Base-by-base conservation (phyloP, 257 asterid genomes). In the Nicotiana knightiana region DNA sequence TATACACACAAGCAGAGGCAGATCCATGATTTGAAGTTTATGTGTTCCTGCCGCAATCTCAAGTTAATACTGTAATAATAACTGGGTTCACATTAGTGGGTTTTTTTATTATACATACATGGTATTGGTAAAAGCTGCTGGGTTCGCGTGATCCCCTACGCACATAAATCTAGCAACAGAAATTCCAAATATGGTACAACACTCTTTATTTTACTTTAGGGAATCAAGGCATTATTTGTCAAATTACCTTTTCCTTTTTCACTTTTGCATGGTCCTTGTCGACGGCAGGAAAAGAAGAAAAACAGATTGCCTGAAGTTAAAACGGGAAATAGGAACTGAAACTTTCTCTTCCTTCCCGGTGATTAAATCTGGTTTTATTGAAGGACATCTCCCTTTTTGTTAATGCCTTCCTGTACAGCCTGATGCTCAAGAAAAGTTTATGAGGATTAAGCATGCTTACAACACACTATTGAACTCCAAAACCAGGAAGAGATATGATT, bases 391-490 rank as follows among this genome's bases (percentile, higher is more conserved):
- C 26, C 67, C 30, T 17, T 46, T 28, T 80, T 3, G 2, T 59
- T 79, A 43, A 39, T 79, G 28, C 63, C 73, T 62, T 79, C 6
- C 61, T 46, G 53, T 46, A 43, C 88, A 95, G 98, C 91, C 90
- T 54, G 90, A 90, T 82, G 94, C 98, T 76, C 94, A 94, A 87
- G 98, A 94, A 77, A 94, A 86, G 80, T 96, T 96, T 87, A 82
- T 91, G 98, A 91, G 97, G 92, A 96, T 96, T 84, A 96, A 96
- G 90, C 97, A 93, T 88, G 97, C 99, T 6, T 96, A 96, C 85
- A 96, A 92, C 85, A 86, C 91, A 58, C 84, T 96, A 81, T 77
- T 96, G 86, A 91, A 84, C 86, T 88, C 97, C 54, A 87, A 90
- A 91, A 88, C 98, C 37, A 84, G 91, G 81, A 90, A 89, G 77